Evolutionary conservation across 352 stramenopile species (phyloP).

Genomic region (Phytopythium ostracodes): DNA sequence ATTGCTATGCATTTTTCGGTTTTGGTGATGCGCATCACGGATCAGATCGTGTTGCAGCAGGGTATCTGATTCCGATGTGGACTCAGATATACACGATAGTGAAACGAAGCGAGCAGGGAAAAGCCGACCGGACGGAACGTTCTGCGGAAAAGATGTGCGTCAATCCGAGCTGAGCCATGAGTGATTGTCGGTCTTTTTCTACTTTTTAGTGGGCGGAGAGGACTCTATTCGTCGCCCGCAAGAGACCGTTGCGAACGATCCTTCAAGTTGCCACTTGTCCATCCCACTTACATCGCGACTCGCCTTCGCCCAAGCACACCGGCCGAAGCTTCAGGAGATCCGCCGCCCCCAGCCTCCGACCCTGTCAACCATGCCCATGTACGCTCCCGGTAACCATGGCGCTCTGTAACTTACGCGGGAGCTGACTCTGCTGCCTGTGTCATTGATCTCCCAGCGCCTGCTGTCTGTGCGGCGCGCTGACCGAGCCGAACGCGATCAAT

Average conservation of each 20-base stretch:
- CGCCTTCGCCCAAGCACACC: neutral
- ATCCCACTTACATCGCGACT: neutral
- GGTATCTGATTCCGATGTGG: neutral
- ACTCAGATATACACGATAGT: neutral
- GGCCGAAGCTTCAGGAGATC: too few relatives aligned
- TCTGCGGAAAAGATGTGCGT: neutral
- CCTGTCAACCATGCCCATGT: conserved; percentile 1
- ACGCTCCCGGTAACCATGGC: neutral
- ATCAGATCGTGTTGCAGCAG: neutral
- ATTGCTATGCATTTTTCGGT: neutral
- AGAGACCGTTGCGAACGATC: neutral
- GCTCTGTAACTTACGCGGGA: too few relatives aligned
- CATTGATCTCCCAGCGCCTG: conserved; percentile 21
- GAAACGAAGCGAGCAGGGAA: neutral
- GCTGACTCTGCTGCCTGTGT: too few relatives aligned
- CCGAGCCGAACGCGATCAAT: conserved; percentile 72
- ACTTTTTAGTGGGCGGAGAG: neutral
- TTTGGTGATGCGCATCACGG: neutral
- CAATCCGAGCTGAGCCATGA: neutral
- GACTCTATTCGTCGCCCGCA: neutral
- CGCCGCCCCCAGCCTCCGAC: neutral
- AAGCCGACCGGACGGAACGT: neutral
- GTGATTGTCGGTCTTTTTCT: too few relatives aligned
- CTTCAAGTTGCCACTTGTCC: neutral
- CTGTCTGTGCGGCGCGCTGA: conserved; percentile 57